Conservation (phyloP, 1,284 basidiomycete species). For the Puccinia horiana region DNA sequence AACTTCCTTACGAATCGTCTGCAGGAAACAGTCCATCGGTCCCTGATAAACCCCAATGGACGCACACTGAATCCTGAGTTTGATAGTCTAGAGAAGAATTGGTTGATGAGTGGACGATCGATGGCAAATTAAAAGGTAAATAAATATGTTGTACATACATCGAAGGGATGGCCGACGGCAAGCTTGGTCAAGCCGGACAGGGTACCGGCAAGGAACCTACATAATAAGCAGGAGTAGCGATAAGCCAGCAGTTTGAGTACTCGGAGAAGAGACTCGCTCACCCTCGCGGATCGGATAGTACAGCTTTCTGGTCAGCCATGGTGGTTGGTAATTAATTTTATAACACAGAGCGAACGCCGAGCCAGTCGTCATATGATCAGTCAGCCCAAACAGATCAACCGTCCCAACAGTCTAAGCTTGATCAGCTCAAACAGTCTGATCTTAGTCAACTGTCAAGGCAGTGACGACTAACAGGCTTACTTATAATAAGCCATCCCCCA, state of each 20-base stretch:
- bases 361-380: neutral
- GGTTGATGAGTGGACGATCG: neutral
- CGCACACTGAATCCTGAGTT: constrained; percentile 73
- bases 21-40: constrained; percentile 69
- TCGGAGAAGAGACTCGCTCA: neutral
- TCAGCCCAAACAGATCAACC: neutral
- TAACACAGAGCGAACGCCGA: neutral
- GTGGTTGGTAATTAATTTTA: no score
- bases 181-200: constrained; percentile 60
- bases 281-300: neutral
- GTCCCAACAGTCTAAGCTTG: neutral
- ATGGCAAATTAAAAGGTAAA: neutral
- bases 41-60: constrained; percentile 70
- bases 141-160: neutral
- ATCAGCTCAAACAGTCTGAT: neutral
- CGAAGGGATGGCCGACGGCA: constrained; percentile 56
- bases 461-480: neutral
- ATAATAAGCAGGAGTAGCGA: neutral
- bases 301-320: no score
- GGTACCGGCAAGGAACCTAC: constrained; percentile 59
- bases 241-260: no score
- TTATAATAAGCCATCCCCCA: no score
- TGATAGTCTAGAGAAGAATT: constrained; percentile 65
- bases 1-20: constrained; percentile 67
- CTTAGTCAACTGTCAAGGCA: neutral